A percentile compares a stretch with the other conserved stretches of the same genome.
These are phyloP conservation scores for Suillus luteus DNA, from an alignment of 768 basidiomycete species.

Conservation along the genomic window DNA sequence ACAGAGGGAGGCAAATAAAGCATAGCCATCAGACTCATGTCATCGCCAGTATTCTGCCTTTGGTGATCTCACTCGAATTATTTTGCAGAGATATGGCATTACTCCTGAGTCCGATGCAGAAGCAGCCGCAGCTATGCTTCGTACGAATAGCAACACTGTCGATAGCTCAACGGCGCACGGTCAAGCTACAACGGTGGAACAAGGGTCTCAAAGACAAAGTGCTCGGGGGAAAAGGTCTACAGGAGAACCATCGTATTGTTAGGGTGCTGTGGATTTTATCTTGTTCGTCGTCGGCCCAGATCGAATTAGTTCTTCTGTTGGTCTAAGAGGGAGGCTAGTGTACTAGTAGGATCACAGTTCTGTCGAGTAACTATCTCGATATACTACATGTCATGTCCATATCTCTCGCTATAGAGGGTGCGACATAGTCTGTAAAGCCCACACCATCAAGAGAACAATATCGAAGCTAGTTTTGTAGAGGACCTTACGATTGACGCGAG, in stretches of 20 bases:
- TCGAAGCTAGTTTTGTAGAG: no score
- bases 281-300: no score
- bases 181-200: not conserved
- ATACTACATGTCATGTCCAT: not conserved
- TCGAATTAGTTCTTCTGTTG: no score
- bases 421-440: no score
- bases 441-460: no score
- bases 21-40: not conserved
- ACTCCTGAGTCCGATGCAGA: not conserved
- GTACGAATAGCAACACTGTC: not conserved
- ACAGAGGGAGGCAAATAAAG: not conserved
- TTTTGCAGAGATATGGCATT: not conserved
- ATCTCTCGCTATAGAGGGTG: not conserved
- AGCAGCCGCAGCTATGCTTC: not conserved
- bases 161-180: not conserved
- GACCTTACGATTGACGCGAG: no score
- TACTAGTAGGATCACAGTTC: no score
- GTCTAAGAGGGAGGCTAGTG: no score
- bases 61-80: not conserved
- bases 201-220: not conserved
- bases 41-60: not conserved
- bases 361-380: not conserved
- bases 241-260: no score
- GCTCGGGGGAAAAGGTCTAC: no score
- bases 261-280: no score